Evolutionary conservation across 176 grass and related monocot species (phyloP), one percentile per base, ranked within the genome.

Genomic region (Triticum timopheevii): DNA sequence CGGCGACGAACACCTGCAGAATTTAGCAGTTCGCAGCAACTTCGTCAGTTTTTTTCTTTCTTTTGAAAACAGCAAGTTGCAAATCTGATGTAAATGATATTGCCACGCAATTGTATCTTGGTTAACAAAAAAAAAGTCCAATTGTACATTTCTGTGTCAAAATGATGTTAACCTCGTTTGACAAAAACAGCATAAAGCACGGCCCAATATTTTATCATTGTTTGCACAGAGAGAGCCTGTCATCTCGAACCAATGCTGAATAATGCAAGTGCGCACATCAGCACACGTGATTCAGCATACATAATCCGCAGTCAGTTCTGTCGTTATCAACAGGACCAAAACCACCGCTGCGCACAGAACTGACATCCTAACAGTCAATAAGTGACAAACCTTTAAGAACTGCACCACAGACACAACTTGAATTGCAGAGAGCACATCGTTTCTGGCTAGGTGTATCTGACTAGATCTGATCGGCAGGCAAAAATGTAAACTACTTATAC

Each of bases 1-100:
- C 86, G 45, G 96, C 96, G 56, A 98, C 93, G 39, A 96, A 96
- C 13, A 98, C 96, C 96, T 98, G 85, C 22, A 86, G 27, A 80
- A 78, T 73, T 73, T 92, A 36, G 13, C 56, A 22, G 69, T 79
- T 62, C n/a, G 49, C n/a, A 70, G 4, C 8, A 63, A 27, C 7
- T 71, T 77, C 28, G 22, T 86, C 49, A 77, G 27, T 40, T 40
- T 40, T 2, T 40, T 40, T 40, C 27, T 27, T 27, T 27, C 27
- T 27, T 27, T 27, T 27, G 27, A 27, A 27, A 27, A 27, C 27
- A 11, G 27, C n/a, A 33, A 68, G 7, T 59, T 16, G 17, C 23
- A 24, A 36, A 28, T 2, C 27, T 50, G 16, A 69, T 4, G 8
- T 27, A 69, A 72, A 59, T 59, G 2, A 1, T 52, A 25, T 7